Conservation (phyloP, 2,329 filamentous ascomycete species). For the Beauveria sp. region DNA sequence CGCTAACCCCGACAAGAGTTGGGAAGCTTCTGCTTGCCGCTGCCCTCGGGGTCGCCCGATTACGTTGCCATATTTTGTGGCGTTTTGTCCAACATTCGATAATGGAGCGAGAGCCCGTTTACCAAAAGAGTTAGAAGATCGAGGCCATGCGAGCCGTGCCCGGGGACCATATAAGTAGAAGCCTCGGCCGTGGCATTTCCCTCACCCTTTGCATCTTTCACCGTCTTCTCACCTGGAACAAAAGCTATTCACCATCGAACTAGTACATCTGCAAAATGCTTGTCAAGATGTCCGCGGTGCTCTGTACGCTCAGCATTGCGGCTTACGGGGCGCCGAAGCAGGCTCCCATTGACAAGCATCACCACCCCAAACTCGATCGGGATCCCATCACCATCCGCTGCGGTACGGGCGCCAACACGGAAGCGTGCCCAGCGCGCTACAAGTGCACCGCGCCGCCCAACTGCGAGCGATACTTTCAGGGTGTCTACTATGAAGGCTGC, state of each 20-base stretch:
- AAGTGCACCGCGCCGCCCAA: conserved; percentile 9
- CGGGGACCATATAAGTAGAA: background rate
- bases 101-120: background rate
- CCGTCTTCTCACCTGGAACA: background rate
- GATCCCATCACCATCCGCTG: conserved; percentile 10
- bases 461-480: conserved; percentile 6
- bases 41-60: background rate
- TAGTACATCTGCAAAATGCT: background rate
- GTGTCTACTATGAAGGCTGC: conserved; percentile 11
- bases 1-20: background rate
- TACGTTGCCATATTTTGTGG: background rate
- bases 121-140: background rate
- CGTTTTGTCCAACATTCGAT: background rate
- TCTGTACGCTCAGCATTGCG: background rate
- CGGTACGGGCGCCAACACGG: conserved; percentile 10
- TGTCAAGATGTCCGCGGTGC: background rate
- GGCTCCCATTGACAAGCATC: background rate
- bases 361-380: background rate
- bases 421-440: conserved; percentile 1
- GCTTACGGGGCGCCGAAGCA: conserved; percentile 1
- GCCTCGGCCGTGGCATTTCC: background rate
- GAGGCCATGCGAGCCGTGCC: background rate
- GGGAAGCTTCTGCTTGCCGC: background rate
- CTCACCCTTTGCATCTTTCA: background rate
- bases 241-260: background rate